Evolutionary conservation across 1,139 yeast genomes (phyloP).

Genomic region (Yamadazyma pseudoaaseri): DNA sequence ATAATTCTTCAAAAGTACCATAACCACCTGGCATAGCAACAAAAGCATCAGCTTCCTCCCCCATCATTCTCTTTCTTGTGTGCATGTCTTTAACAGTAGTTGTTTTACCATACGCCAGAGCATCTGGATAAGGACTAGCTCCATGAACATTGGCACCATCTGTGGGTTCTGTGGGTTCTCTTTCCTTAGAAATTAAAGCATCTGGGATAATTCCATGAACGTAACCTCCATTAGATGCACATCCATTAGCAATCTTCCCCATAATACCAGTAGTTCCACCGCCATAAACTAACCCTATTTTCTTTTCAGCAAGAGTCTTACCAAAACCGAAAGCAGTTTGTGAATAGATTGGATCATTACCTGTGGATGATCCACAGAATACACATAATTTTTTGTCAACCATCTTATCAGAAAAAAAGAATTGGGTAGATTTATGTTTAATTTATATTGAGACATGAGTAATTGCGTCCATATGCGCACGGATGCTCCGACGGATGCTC

Average conservation of each 20-base stretch:
- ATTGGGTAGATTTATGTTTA: not conserved
- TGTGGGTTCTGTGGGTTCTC: constrained; percentile 28
- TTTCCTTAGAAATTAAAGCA: constrained; percentile 75
- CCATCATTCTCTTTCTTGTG: constrained; percentile 85
- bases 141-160: constrained; percentile 52
- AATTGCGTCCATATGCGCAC: not conserved
- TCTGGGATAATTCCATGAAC: constrained; percentile 88
- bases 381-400: constrained; percentile 61
- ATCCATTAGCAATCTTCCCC: constrained; percentile 82
- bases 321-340: constrained; percentile 63
- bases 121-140: constrained; percentile 61
- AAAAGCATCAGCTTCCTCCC: constrained; percentile 81
- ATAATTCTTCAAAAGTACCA: constrained; percentile 85
- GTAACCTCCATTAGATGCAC: constrained; percentile 64
- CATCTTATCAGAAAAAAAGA: constrained; percentile 5
- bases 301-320: constrained; percentile 49
- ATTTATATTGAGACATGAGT: not conserved
- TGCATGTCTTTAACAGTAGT: constrained; percentile 89
- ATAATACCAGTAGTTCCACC: constrained; percentile 88
- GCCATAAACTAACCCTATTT: constrained; percentile 84
- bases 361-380: constrained; percentile 83
- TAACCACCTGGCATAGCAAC: constrained; percentile 92
- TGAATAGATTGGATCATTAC: constrained; percentile 52
- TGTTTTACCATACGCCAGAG: constrained; percentile 68
- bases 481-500: constrained; percentile 1